Conservation (phyloP, 2,329 filamentous ascomycete species). For the Colletotrichum abscissum region DNA sequence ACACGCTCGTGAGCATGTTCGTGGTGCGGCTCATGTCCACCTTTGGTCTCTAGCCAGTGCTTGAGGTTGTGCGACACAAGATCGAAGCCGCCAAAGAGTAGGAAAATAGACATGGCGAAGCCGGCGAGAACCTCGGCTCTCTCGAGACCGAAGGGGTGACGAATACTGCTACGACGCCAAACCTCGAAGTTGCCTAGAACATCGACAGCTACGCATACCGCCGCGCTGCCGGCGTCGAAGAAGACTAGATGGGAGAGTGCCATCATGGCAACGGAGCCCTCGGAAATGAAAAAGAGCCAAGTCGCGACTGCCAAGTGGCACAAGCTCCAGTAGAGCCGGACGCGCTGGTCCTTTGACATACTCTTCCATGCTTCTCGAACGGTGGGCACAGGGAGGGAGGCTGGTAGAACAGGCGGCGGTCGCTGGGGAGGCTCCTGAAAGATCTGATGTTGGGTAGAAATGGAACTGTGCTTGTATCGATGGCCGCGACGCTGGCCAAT, state of each 20-base stretch:
- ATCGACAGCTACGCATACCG: slow-evolving; percentile 91
- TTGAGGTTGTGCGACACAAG: slow-evolving; percentile 94
- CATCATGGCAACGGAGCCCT: slow-evolving; percentile 89
- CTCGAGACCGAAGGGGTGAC: slow-evolving; percentile 93
- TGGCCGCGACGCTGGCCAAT: slow-evolving; percentile 93
- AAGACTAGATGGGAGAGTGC: slow-evolving; percentile 93
- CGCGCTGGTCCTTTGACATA: slow-evolving; percentile 89
- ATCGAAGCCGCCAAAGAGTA: slow-evolving; percentile 98
- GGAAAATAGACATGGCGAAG: slow-evolving; percentile 94
- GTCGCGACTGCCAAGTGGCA: slow-evolving; percentile 87
- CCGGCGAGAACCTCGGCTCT: slow-evolving; percentile 93
- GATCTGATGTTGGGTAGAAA: slow-evolving; percentile 90
- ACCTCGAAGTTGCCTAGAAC: slow-evolving; percentile 97
- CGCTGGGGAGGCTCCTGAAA: slow-evolving; percentile 91
- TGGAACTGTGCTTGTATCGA: slow-evolving; percentile 97
- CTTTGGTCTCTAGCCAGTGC: slow-evolving; percentile 82
- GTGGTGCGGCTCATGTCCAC: slow-evolving; percentile 80
- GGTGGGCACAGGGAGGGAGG: slow-evolving; percentile 92
- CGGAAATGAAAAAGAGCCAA: slow-evolving; percentile 86
- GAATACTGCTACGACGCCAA: slow-evolving; percentile 91
- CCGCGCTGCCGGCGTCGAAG: slow-evolving; percentile 93
- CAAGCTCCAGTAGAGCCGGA: slow-evolving; percentile 87
- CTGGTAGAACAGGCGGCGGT: slow-evolving; percentile 88
- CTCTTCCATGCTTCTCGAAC: slow-evolving; percentile 87
- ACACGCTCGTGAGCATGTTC: slow-evolving; percentile 73